A percentile compares a stretch with the other conserved stretches of the same genome.
phyloP scores from a whole-genome alignment of 1,139 yeast genomes.

The Hemisphaericaspora subhashii region DNA sequence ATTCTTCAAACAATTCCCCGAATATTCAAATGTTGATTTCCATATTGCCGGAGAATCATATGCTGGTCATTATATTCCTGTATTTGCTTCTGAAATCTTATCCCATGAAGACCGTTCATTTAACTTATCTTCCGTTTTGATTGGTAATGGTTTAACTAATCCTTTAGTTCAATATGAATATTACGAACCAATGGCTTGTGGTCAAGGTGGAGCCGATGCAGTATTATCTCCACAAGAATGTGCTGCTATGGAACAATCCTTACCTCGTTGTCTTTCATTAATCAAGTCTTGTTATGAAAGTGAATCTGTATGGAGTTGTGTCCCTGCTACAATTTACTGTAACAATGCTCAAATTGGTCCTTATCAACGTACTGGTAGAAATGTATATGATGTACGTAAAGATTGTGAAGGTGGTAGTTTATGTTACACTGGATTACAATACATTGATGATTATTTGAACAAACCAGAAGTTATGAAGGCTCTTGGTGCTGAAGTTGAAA shows the following conservation, averaged over 20 bases:
- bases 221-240: constrained; percentile 82
- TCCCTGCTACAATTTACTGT: constrained; percentile 91
- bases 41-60: constrained; percentile 99
- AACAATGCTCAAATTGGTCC: constrained; percentile 86
- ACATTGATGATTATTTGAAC: constrained; percentile 37
- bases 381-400: constrained; percentile 89
- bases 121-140: constrained; percentile 81
- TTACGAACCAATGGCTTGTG: constrained; percentile 98
- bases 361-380: constrained; percentile 85
- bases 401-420: constrained; percentile 76
- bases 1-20: constrained; percentile 89
- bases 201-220: constrained; percentile 84
- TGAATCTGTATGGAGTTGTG: constrained; percentile 84
- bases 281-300: constrained; percentile 79
- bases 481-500: constrained; percentile 88
- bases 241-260: constrained; percentile 64
- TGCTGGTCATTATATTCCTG: constrained; percentile 97
- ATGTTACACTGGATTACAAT: constrained; percentile 56
- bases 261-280: constrained; percentile 80
- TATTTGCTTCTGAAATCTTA: constrained; percentile 83
- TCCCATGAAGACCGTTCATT: constrained; percentile 75
- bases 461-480: constrained; percentile 57
- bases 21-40: constrained; percentile 65
- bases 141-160: constrained; percentile 96
- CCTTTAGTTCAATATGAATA: constrained; percentile 84